Evolutionary conservation across 2,329 filamentous ascomycete genomes (phyloP).

Genomic region (Alternaria atra): DNA sequence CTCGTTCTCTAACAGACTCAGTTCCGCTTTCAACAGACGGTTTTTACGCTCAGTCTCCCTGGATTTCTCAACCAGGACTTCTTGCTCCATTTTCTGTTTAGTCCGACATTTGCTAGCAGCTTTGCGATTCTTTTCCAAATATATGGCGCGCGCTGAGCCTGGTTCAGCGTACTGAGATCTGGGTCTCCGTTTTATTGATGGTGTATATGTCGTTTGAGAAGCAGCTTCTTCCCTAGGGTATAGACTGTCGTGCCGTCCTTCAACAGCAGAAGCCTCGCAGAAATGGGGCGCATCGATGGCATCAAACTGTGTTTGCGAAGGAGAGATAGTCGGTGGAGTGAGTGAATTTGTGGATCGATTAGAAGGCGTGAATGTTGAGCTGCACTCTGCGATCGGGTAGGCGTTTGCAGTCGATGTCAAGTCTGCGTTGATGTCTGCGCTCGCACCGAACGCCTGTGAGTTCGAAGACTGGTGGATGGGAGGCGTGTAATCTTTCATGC

Average conservation of each 20-base stretch:
- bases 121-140: slow-evolving; percentile 72
- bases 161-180: slow-evolving; percentile 32
- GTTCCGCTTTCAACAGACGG: slow-evolving; percentile 40
- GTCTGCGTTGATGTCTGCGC: neutral
- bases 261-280: neutral
- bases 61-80: slow-evolving; percentile 57
- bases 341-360: neutral
- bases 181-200: slow-evolving; percentile 13
- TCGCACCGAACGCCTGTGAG: neutral
- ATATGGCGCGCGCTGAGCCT: slow-evolving; percentile 40
- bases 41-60: slow-evolving; percentile 44
- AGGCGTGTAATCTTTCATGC: neutral
- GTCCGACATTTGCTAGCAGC: slow-evolving; percentile 77
- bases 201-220: slow-evolving; percentile 4
- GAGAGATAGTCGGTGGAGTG: neutral
- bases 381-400: neutral
- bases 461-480: neutral
- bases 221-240: slow-evolving; percentile 3
- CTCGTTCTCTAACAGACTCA: slow-evolving; percentile 33
- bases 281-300: neutral
- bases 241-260: slow-evolving; percentile 2
- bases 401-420: neutral
- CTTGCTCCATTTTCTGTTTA: slow-evolving; percentile 68
- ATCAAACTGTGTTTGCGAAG: slow-evolving; percentile 6
- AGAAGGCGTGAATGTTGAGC: neutral